Evolutionary conservation across 1,139 yeast genomes (phyloP).

Genomic region (Petasospora rhodanensis): DNA sequence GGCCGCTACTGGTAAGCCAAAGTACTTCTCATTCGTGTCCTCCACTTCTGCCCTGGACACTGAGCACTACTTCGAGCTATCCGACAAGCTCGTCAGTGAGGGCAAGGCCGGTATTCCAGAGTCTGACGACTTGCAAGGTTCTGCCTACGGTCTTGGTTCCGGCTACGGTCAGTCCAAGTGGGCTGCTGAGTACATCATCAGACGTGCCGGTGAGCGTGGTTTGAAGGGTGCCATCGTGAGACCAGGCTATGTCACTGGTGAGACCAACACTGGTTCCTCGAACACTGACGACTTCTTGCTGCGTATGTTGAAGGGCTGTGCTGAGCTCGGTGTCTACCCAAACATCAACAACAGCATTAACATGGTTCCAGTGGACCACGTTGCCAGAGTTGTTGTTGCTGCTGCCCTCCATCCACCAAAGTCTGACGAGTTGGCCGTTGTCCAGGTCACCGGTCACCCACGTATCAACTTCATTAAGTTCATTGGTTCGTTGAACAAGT

Average conservation of each 20-base stretch:
- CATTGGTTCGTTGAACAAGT: constrained; percentile 56
- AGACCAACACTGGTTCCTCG: constrained; percentile 74
- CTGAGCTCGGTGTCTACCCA: constrained; percentile 82
- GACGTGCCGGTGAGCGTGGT: constrained; percentile 85
- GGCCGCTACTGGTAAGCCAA: constrained; percentile 76
- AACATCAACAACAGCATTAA: constrained; percentile 83
- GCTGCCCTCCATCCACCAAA: constrained; percentile 75
- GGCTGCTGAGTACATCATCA: constrained; percentile 88
- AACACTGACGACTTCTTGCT: constrained; percentile 95
- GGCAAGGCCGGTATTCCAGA: constrained; percentile 78
- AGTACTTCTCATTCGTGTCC: constrained; percentile 85
- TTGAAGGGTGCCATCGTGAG: constrained; percentile 84
- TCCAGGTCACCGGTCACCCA: constrained; percentile 97
- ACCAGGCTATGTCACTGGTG: constrained; percentile 96
- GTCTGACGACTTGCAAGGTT: constrained; percentile 76
- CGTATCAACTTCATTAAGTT: constrained; percentile 76
- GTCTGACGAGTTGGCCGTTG: constrained; percentile 54
- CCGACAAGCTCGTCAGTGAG: constrained; percentile 60
- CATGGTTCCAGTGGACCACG: constrained; percentile 98
- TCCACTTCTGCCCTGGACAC: constrained; percentile 92
- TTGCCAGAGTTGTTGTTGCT: constrained; percentile 86
- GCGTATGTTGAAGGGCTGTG: constrained; percentile 91
- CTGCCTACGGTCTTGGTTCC: constrained; percentile 74
- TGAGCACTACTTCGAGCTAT: constrained; percentile 68
- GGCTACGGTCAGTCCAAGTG: constrained; percentile 98